Evolutionary conservation across 192 early-diverging fungal genomes (phyloP).

Genomic region (Coemansia sp.): DNA sequence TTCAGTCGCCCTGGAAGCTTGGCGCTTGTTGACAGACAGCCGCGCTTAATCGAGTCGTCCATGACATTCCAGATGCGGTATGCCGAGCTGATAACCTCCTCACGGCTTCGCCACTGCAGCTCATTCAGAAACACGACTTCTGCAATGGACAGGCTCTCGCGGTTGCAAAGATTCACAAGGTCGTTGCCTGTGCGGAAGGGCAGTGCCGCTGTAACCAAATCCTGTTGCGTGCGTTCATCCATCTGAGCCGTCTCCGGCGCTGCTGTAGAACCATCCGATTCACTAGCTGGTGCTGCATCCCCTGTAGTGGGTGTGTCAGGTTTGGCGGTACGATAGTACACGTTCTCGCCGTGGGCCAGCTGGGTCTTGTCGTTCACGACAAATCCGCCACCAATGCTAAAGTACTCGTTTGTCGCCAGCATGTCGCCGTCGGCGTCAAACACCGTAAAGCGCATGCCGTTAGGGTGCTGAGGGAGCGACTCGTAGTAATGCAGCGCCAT

Average conservation of each 20-base stretch:
- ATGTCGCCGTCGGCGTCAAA: constrained; percentile 79
- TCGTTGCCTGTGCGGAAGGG: constrained; percentile 81
- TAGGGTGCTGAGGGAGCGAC: constrained; percentile 89
- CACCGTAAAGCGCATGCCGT: constrained; percentile 93
- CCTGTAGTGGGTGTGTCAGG: constrained; percentile 9
- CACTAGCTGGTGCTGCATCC: not conserved
- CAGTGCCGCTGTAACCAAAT: constrained; percentile 73
- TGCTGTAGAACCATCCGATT: not conserved
- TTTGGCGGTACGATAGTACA: constrained; percentile 55
- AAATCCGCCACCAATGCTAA: constrained; percentile 95
- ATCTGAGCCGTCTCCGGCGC: constrained; percentile 34
- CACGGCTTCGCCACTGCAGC: constrained; percentile 81
- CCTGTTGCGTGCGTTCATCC: constrained; percentile 63
- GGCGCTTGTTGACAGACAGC: constrained; percentile 60
- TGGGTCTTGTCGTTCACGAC: constrained; percentile 90
- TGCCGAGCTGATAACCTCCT: constrained; percentile 73
- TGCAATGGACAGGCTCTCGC: constrained; percentile 87
- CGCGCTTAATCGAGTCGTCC: constrained; percentile 81
- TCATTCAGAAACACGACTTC: constrained; percentile 95
- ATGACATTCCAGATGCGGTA: constrained; percentile 89
- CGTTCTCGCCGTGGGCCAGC: constrained; percentile 70
- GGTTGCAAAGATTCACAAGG: constrained; percentile 76
- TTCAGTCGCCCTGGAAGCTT: constrained; percentile 79
- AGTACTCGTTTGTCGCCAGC: constrained; percentile 93
- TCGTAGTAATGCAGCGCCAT: constrained; percentile 88